phyloP scores from a whole-genome alignment of 192 early-diverging fungal genomes.

The Coemansia sp. region DNA sequence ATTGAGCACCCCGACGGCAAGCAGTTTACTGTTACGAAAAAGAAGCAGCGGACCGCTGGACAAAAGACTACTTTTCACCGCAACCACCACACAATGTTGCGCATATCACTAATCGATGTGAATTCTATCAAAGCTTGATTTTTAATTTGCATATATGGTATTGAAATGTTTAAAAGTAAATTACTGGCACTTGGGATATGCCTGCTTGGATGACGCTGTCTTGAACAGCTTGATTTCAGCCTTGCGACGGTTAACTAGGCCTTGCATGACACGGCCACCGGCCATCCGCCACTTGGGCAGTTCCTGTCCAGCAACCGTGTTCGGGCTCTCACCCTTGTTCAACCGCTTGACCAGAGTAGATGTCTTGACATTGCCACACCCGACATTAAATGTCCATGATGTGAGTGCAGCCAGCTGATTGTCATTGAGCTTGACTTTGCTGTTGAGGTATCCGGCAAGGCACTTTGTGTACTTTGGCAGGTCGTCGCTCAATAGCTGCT shows the following conservation, averaged over 20 bases:
- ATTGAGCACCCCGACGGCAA: conserved; percentile 86
- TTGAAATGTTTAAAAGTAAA: background rate
- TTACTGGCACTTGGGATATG: conserved; percentile 26
- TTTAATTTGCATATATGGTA: background rate
- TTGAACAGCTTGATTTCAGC: conserved; percentile 43
- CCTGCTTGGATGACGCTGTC: conserved; percentile 17
- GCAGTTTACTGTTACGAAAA: conserved; percentile 70
- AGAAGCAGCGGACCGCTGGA: conserved; percentile 77
- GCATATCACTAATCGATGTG: conserved; percentile 69
- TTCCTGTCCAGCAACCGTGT: conserved; percentile 40
- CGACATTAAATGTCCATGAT: conserved; percentile 49
- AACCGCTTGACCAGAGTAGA: conserved; percentile 42
- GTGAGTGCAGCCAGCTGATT: conserved; percentile 50
- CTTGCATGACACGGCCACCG: conserved; percentile 34
- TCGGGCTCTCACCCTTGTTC: conserved; percentile 32
- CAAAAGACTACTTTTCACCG: conserved; percentile 68
- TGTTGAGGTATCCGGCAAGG: conserved; percentile 22
- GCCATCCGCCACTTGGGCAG: conserved; percentile 47
- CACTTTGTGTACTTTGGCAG: too few relatives aligned
- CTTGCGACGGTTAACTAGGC: conserved; percentile 34
- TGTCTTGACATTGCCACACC: conserved; percentile 28
- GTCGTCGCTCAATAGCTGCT: too few relatives aligned
- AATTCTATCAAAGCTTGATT: conserved; percentile 24
- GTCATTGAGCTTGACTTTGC: conserved; percentile 26
- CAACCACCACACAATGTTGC: conserved; percentile 71